Base-by-base conservation (phyloP, 1,139 yeast genomes). In the Diutina mesorugosa region DNA sequence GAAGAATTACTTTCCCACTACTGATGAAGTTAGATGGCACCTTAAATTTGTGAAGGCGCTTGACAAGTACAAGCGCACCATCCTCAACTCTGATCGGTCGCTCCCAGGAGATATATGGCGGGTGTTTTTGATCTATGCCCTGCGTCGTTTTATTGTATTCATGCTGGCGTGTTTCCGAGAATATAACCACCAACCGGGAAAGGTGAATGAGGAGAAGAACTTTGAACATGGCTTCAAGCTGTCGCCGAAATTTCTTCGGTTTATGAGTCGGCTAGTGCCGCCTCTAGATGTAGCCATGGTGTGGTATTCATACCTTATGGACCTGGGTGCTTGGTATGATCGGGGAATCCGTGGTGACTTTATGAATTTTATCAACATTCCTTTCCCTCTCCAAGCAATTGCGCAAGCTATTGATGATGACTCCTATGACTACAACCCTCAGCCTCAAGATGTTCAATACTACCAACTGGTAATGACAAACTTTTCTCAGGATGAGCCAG, bases 11-110 rank as follows among this genome's bases (percentile, higher is more conserved):
- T 29, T 30, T 18, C 53, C 53, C n/a, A 50, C 53, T 4, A 32
- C 53, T 14, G 45, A 50, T 32, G 53, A 50, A 50, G 53, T 32
- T 6, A n/a, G 29, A n/a, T 30, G 53, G 41, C 53, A 50, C 45
- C 35, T 50, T 6, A 50, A 50, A 45, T n/a, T 50, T 32, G 32
- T 50, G 29, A 50, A 30, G 18, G 53, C 53, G n/a, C 32, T 50
- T 18, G 53, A 50, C 45, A n/a, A 18, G 28, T 50, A 50, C 53
- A 50, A 50, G 29, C 53, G 53, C 26, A 50, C 53, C 16, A 50
- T 50, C 16, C 28, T 50, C 53, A 50, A 50, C n/a, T 12, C 21
- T 16, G 53, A 50, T 7, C 14, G 10, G 5, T 16, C 41, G 10
- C 45, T 50, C 7, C 53, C 53, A 4, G 53, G 53, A n/a, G 53